Conservation (phyloP, 2,329 filamentous ascomycete genomes). For the Lecanicillium sp. region DNA sequence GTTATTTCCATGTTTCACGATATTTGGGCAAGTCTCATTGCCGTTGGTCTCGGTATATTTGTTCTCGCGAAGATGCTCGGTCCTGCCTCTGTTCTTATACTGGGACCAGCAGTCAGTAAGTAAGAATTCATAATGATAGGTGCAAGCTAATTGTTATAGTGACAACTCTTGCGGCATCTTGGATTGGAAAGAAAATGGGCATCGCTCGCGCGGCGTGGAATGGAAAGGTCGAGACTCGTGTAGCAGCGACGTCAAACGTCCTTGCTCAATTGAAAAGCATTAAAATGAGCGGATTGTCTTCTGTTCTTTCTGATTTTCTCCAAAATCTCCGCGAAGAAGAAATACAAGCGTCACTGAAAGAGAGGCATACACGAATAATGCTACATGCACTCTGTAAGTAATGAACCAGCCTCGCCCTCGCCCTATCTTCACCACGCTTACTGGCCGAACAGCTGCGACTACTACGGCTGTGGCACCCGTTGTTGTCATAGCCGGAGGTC, state of each 20-base stretch:
- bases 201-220: not conserved
- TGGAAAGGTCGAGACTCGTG: not conserved
- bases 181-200: not conserved
- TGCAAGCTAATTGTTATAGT: not conserved
- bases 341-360: not conserved
- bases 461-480: constrained; percentile 3
- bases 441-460: not conserved
- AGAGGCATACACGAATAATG: not conserved
- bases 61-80: constrained; percentile 7
- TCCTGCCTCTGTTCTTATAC: constrained; percentile 4
- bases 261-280: constrained; percentile 1
- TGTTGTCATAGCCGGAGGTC: constrained; percentile 5
- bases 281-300: not conserved
- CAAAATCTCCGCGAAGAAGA: not conserved
- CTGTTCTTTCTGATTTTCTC: not conserved
- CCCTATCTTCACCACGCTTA: no score
- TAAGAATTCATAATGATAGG: no score
- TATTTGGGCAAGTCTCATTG: constrained; percentile 6
- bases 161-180: not conserved
- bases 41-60: constrained; percentile 4
- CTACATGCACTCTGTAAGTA: constrained; percentile 18
- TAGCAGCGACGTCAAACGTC: constrained; percentile 1
- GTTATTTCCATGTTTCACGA: constrained; percentile 6
- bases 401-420: no score
- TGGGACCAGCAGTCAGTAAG: constrained; percentile 2